Percentiles rank a stretch among this genome's conserved stretches.
Evolutionary conservation across 495 filamentous ascomycete genomes (phyloP).

Genomic region (Cairneyella variabilis): DNA sequence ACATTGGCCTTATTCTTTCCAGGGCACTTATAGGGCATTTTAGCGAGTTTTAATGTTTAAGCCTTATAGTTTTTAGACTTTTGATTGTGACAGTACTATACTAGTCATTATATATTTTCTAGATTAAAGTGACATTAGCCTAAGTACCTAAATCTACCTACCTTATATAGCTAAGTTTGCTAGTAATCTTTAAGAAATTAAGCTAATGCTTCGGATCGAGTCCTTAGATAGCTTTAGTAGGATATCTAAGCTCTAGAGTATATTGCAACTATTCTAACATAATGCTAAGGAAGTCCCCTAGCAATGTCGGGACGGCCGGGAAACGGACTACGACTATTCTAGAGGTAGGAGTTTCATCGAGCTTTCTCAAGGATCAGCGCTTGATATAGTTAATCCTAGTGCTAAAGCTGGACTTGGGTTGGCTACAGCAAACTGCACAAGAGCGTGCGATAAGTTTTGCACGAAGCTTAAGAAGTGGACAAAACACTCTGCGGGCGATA

Average conservation of each 20-base stretch:
- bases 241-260: slow-evolving; percentile 7
- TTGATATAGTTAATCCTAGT: no score
- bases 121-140: slow-evolving; percentile 15
- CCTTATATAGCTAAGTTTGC: slow-evolving; percentile 19
- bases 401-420: no score
- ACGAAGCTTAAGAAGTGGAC: no score
- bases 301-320: slow-evolving; percentile 8
- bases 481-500: no score
- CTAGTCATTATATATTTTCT: slow-evolving; percentile 14
- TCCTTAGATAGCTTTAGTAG: slow-evolving; percentile 17
- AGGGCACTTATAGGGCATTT: no score
- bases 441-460: no score
- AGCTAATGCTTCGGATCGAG: slow-evolving; percentile 14
- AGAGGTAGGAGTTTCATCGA: not conserved
- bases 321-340: not conserved
- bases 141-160: slow-evolving; percentile 4
- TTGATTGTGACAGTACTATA: no score
- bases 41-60: no score
- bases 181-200: slow-evolving; percentile 18
- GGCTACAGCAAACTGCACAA: no score
- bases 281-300: slow-evolving; percentile 16
- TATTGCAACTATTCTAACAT: slow-evolving; percentile 14
- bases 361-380: no score
- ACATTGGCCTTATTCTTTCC: no score
- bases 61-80: no score